A percentile compares a stretch with the other conserved stretches of the same genome.
These are phyloP conservation scores for Penicillium lagena DNA, from an alignment of 495 filamentous ascomycete genomes.

Conservation along the genomic window DNA sequence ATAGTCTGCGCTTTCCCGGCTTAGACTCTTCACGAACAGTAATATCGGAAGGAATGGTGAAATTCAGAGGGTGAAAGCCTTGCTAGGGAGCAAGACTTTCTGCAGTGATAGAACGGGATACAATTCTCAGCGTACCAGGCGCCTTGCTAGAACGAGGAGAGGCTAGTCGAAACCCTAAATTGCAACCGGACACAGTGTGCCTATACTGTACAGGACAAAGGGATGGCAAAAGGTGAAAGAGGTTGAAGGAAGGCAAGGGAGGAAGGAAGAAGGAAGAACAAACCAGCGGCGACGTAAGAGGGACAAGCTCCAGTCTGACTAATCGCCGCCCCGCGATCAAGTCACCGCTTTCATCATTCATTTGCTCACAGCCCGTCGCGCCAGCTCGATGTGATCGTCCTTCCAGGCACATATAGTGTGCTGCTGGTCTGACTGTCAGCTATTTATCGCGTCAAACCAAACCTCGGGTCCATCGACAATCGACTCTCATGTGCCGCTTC, in stretches of 20 bases:
- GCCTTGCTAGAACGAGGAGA: conserved; percentile 16
- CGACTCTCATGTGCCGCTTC: conserved; percentile 44
- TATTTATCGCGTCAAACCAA: neutral
- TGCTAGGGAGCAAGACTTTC: conserved; percentile 50
- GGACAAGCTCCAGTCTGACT: conserved; percentile 11
- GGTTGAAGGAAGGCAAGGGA: conserved; percentile 10
- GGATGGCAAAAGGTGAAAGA: conserved; percentile 5
- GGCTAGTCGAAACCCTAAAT: conserved; percentile 8
- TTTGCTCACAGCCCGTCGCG: too few species aligned
- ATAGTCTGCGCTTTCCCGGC: conserved; percentile 82
- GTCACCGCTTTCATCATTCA: too few species aligned
- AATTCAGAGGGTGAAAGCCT: conserved; percentile 39
- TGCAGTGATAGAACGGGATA: conserved; percentile 21
- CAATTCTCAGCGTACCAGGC: conserved; percentile 31
- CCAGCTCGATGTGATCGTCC: too few species aligned
- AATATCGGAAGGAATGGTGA: conserved; percentile 51
- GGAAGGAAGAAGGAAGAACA: conserved; percentile 14
- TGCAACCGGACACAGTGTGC: conserved; percentile 2
- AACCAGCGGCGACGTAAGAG: conserved; percentile 34
- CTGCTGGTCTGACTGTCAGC: too few species aligned
- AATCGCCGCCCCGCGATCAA: neutral
- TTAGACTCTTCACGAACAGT: conserved; percentile 51
- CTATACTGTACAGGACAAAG: conserved; percentile 7
- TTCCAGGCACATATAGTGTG: too few species aligned
- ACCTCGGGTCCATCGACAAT: neutral